phyloP scores from a whole-genome alignment of 1,284 basidiomycete species.

The Ustilago tritici region DNA sequence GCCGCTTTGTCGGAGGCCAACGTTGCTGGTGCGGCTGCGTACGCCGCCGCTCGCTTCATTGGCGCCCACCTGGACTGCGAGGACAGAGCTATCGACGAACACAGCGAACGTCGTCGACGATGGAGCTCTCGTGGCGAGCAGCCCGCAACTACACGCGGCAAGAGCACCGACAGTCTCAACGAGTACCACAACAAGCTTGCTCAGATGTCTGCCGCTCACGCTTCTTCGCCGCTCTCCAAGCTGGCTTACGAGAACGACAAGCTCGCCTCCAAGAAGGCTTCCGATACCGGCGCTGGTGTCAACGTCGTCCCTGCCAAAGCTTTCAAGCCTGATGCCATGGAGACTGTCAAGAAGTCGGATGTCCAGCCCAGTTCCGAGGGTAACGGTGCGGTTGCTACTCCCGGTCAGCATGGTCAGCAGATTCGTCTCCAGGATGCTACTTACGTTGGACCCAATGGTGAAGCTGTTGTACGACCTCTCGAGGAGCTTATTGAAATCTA shows the following conservation, averaged over 20 bases:
- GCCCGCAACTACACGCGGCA: slow-evolving; percentile 19
- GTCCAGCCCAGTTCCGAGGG: slow-evolving; percentile 47
- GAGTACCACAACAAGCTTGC: slow-evolving; percentile 71
- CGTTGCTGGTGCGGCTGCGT: slow-evolving; percentile 67
- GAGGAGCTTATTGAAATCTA: slow-evolving; percentile 88
- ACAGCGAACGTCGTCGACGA: slow-evolving; percentile 32
- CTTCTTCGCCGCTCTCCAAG: slow-evolving; percentile 40
- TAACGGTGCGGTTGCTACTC: slow-evolving; percentile 40
- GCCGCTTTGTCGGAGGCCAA: slow-evolving; percentile 67
- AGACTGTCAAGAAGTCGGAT: slow-evolving; percentile 31
- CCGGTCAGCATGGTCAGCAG: slow-evolving; percentile 38
- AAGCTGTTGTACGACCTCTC: slow-evolving; percentile 71
- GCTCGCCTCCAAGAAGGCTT: slow-evolving; percentile 19
- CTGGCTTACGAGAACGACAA: slow-evolving; percentile 34
- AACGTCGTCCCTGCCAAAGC: slow-evolving; percentile 46
- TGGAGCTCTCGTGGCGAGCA: slow-evolving; percentile 39
- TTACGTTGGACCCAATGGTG: slow-evolving; percentile 49
- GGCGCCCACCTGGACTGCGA: slow-evolving; percentile 64
- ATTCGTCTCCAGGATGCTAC: slow-evolving; percentile 45
- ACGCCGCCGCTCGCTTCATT: slow-evolving; percentile 67
- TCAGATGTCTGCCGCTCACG: slow-evolving; percentile 36
- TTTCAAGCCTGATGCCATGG: slow-evolving; percentile 39
- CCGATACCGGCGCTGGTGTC: slow-evolving; percentile 13
- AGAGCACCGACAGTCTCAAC: slow-evolving; percentile 38
- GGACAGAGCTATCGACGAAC: slow-evolving; percentile 43